These are phyloP conservation scores for Talaromyces sp. DNA, from an alignment of 2,329 filamentous ascomycete genomes.

Conservation along the genomic window DNA sequence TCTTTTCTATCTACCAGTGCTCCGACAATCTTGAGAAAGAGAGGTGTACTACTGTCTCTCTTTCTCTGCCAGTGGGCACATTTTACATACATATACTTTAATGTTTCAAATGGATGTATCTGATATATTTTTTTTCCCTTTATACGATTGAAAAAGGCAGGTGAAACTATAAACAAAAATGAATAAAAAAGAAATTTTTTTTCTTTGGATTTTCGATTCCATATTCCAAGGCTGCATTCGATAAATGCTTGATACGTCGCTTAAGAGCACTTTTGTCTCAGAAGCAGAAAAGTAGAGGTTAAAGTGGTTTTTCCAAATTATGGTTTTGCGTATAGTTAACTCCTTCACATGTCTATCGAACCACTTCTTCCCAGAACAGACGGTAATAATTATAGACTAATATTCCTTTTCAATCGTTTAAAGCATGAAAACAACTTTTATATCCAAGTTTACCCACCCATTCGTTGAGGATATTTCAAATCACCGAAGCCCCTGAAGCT, in stretches of 20 bases:
- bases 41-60: not conserved
- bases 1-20: constrained; percentile 1
- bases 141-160: not conserved
- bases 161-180: not conserved
- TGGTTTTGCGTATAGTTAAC: not conserved
- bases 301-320: no score
- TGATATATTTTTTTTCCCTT: not conserved
- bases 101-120: constrained; percentile 7
- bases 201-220: no score
- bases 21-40: not conserved
- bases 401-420: not conserved
- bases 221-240: no score
- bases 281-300: no score
- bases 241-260: no score
- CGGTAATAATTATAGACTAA: not conserved
- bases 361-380: not conserved
- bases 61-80: constrained; percentile 4
- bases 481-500: constrained; percentile 1
- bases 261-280: no score
- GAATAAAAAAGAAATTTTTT: not conserved
- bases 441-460: no score
- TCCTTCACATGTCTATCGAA: not conserved
- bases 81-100: constrained; percentile 10
- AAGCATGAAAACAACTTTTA: not conserved
- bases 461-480: not conserved